Conservation (phyloP, 169 alveolate species). For the Plasmodium billcollinsi region DNA sequence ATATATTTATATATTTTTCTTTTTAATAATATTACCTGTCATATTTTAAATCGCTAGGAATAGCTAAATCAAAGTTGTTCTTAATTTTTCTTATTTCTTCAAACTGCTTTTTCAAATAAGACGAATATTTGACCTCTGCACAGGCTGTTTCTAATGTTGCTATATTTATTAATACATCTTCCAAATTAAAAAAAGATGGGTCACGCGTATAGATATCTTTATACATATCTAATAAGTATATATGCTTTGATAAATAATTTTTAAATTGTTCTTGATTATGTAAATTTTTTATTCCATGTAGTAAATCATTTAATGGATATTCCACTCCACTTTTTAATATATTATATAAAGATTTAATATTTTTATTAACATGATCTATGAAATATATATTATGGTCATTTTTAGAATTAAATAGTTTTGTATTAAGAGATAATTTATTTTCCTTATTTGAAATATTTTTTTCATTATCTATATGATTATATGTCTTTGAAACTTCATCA, state of each 20-base stretch:
- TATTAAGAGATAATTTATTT: neutral
- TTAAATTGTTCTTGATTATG: neutral
- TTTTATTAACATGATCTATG: slow-evolving; percentile 2
- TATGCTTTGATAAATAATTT: slow-evolving; percentile 1
- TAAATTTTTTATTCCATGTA: slow-evolving; percentile 19
- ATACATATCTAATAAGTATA: slow-evolving; percentile 13
- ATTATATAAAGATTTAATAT: slow-evolving; percentile 29
- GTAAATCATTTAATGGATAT: slow-evolving; percentile 32
- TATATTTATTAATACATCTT: slow-evolving; percentile 17
- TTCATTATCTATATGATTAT: too few species aligned
- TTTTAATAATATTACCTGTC: slow-evolving; percentile 69
- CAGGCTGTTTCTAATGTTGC: slow-evolving; percentile 77
- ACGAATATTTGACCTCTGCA: slow-evolving; percentile 82
- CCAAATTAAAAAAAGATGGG: neutral
- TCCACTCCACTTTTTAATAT: slow-evolving; percentile 62
- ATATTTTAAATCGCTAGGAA: slow-evolving; percentile 78
- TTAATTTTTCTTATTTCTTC: slow-evolving; percentile 77
- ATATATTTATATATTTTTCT: neutral
- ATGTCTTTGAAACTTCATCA: too few species aligned
- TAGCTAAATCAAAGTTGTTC: slow-evolving; percentile 72
- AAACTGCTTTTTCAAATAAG: slow-evolving; percentile 79
- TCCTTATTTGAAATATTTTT: neutral
- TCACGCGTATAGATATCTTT: slow-evolving; percentile 9
- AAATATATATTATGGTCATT: neutral
- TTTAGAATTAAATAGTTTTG: neutral